Base-by-base conservation (phyloP, 2,329 filamentous ascomycete species). In the Sordariomycetes sp. region DNA sequence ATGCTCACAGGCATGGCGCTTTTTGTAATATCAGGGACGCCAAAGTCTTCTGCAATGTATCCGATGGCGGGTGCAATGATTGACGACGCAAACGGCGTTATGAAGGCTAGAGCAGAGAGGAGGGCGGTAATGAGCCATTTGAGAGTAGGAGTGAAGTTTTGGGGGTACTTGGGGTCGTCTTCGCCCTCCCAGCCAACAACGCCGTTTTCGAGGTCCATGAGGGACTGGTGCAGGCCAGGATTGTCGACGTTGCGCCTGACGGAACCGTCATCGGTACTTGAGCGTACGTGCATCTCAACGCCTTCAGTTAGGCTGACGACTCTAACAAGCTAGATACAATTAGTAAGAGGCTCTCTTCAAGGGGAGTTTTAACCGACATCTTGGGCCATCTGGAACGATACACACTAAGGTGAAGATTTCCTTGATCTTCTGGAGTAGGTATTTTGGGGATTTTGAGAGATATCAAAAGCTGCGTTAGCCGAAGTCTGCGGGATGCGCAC, bases 31-130 rank as follows among this genome's bases (percentile, higher is more conserved):
- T 15, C 25, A 8, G 16, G 11, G 8, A 32, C 16, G 18, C 21
- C 33, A 17, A 12, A 38, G 21, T 61, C 48, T 6, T 48, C 46
- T 1, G 67, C 58, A 6, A 82, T 58, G 21, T 54, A 49, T 2
- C 39, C 37, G 34, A 70, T 65, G 21, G 65, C 67, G 3, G 70
- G 69, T 2, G 69, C 62, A 14, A 72, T 53, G 35, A 81, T 79
- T 2, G 75, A 76, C 6, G 75, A 79, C 1, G 75, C 73, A 18
- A 82, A 72, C 0, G 78, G 75, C 0, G 76, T 79, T 47, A 82
- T 71, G 42, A 82, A 70, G 8, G 76, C 79, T 48, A 79, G 79
- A 40, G 61, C 56, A 1, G 74, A 67, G 15, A 82, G 64, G 14
- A 74, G 63, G 31, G 64, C 51, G 6, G 72, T 67, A 23, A 72